Evolutionary conservation across 768 basidiomycete species (phyloP).

Genomic region (button mushroom (Agaricus bisporus)): DNA sequence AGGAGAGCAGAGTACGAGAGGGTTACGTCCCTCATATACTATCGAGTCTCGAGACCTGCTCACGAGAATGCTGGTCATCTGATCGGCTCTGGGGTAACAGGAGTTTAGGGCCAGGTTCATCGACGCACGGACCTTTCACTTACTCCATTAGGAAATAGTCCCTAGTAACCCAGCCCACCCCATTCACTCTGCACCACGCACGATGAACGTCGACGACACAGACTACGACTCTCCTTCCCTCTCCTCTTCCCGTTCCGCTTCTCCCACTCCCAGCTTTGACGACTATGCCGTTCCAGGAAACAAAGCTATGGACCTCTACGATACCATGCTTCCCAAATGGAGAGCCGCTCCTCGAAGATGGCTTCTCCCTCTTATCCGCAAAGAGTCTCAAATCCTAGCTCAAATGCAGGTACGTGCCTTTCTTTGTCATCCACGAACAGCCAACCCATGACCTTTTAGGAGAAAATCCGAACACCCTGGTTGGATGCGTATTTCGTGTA

Average conservation of each 20-base stretch:
- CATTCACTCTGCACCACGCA: background rate
- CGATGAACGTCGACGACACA: background rate
- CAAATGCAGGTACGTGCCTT: slow-evolving; percentile 53
- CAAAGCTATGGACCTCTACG: slow-evolving; percentile 52
- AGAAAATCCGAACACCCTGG: slow-evolving; percentile 53
- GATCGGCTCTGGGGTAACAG: too few species aligned
- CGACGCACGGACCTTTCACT: too few species aligned
- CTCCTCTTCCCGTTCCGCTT: slow-evolving; percentile 27
- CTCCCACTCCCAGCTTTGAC: slow-evolving; percentile 21
- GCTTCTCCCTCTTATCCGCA: slow-evolving; percentile 46
- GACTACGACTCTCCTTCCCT: slow-evolving; percentile 22
- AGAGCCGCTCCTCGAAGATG: slow-evolving; percentile 49
- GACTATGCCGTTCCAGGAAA: slow-evolving; percentile 23
- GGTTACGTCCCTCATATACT: too few species aligned
- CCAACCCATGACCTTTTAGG: slow-evolving; percentile 23
- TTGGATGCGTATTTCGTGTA: slow-evolving; percentile 82
- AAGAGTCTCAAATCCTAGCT: slow-evolving; percentile 58
- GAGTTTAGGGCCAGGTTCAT: too few species aligned
- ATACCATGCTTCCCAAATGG: slow-evolving; percentile 59
- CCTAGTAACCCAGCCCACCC: too few species aligned
- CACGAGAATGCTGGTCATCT: too few species aligned
- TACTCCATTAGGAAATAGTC: too few species aligned
- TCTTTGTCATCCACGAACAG: background rate
- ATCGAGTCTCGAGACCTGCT: too few species aligned
- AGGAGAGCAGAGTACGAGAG: too few species aligned